A percentile compares a stretch with the other conserved stretches of the same genome.
phyloP scores from a whole-genome alignment of 1,284 basidiomycete genomes.

The Takashimella koratensis region DNA sequence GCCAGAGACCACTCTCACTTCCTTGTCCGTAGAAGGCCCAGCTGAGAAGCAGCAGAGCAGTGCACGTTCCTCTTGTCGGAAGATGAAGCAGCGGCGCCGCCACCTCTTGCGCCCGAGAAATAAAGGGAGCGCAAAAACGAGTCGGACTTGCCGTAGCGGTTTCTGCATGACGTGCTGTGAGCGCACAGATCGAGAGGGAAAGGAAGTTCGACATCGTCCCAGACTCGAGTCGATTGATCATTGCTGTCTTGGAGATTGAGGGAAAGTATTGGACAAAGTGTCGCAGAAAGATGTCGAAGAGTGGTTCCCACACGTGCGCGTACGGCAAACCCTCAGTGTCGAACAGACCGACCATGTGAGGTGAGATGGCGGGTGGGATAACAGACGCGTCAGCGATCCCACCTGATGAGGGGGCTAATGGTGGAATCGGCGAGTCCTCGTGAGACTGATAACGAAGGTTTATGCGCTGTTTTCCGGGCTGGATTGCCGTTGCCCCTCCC shows the following conservation, averaged over 20 bases:
- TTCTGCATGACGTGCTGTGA: conserved; percentile 37
- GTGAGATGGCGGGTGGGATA: conserved; percentile 12
- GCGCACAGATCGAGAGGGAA: conserved; percentile 43
- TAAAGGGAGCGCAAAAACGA: conserved; percentile 47
- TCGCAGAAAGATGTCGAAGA: conserved; percentile 48
- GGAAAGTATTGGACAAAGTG: conserved; percentile 49
- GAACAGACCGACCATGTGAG: conserved; percentile 34
- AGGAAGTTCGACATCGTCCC: conserved; percentile 52
- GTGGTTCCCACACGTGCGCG: conserved; percentile 41
- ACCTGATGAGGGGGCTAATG: conserved; percentile 21
- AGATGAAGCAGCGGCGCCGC: conserved; percentile 49
- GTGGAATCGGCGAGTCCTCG: too few species aligned
- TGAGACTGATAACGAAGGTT: conserved; percentile 49
- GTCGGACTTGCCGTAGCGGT: conserved; percentile 9
- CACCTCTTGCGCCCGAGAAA: conserved; percentile 51
- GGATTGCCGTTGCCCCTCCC: conserved; percentile 44
- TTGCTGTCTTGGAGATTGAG: conserved; percentile 39
- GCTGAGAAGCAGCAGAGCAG: conserved; percentile 48
- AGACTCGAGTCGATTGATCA: conserved; percentile 47
- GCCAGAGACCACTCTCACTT: conserved; percentile 50
- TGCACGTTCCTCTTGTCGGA: conserved; percentile 48
- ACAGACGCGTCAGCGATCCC: too few species aligned
- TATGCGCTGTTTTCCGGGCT: conserved; percentile 51
- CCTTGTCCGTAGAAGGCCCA: conserved; percentile 51
- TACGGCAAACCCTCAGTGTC: conserved; percentile 46